These are phyloP conservation scores for Sporothrix globosa DNA, from an alignment of 2,329 filamentous ascomycete species.

Conservation along the genomic window DNA sequence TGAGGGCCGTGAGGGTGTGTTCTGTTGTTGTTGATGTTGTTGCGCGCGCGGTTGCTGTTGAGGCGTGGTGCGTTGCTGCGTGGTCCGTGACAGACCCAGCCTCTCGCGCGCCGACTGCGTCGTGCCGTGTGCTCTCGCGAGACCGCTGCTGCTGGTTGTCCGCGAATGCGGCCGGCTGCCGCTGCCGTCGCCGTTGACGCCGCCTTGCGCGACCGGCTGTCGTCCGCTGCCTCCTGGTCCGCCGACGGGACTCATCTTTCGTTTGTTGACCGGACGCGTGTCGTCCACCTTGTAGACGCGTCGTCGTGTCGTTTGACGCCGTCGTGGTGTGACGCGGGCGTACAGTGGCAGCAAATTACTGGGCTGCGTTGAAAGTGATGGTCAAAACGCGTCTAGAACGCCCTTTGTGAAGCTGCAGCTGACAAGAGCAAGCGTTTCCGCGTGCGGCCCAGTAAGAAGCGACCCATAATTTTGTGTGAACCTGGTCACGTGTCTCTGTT, in stretches of 20 bases:
- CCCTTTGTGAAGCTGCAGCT: slow-evolving; percentile 9
- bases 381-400: slow-evolving; percentile 28
- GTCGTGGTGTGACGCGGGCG: neutral
- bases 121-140: slow-evolving; percentile 37
- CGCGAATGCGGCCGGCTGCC: slow-evolving; percentile 36
- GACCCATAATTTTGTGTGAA: neutral
- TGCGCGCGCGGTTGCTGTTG: slow-evolving; percentile 34
- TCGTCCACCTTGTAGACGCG: neutral
- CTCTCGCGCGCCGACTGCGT: slow-evolving; percentile 2
- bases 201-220: slow-evolving; percentile 36
- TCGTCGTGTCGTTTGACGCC: neutral
- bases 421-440: slow-evolving; percentile 18
- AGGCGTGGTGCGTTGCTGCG: slow-evolving; percentile 34
- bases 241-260: slow-evolving; percentile 36
- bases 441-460: slow-evolving; percentile 23
- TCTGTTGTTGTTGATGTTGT: slow-evolving; percentile 17
- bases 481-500: slow-evolving; percentile 11
- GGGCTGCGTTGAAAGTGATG: slow-evolving; percentile 3
- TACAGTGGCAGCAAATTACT: neutral
- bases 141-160: slow-evolving; percentile 36
- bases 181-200: slow-evolving; percentile 33
- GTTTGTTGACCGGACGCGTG: neutral
- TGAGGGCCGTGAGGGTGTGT: slow-evolving; percentile 33
- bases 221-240: slow-evolving; percentile 34
- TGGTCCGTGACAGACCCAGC: slow-evolving; percentile 39